Evolutionary conservation across 352 stramenopile species (phyloP), one percentile per base, ranked within the genome.

Genomic region (Phytophthora hybrid): DNA sequence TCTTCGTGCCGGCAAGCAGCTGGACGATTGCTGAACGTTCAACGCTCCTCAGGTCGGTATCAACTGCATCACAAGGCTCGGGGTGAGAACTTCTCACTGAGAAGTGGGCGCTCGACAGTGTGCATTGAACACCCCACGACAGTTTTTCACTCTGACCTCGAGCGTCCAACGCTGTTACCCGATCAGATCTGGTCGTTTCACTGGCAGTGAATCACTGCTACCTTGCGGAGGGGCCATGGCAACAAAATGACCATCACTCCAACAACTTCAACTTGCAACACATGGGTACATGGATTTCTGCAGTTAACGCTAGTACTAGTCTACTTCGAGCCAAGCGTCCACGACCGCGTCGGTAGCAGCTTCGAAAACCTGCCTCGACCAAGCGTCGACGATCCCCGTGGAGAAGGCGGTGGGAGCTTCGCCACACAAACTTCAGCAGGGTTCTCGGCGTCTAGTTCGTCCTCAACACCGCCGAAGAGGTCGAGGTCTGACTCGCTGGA

Each of bases 201-300:
- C 23, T 26, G 23, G 23, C 23, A 26, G 23, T 26, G 23, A 26
- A 26, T 26, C 23, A 26, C 23, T 26, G 23, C 23, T 26, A 26
- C 23, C 23, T 26, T 26, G 23, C 23, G 23, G 23, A 26, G 23
- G 23, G 23, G 23, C 23, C 23, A 26, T 26, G 23, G 41, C 26
- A 70, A 51, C 39, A 56, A 1, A 44, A 16, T 31, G 52, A 74
- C 66, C 59, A 74, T 64, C 66, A 74, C 37, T 69, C 60, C 23
- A 14, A 14, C 21, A 64, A 74, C 66, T 74, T 74, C 66, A 69
- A 69, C 26, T 69, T 66, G 16, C 11, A 29, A 54, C n/a, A 69
- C 37, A 63, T 58, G 53, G 63, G 11, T 69, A 63, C 63, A 63
- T 59, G 7, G 46, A 59, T 29, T 61, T 11, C 9, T 39, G 34